These are phyloP conservation scores for Scleroderma citrinum DNA, from an alignment of 768 basidiomycete genomes.

Conservation along the genomic window DNA sequence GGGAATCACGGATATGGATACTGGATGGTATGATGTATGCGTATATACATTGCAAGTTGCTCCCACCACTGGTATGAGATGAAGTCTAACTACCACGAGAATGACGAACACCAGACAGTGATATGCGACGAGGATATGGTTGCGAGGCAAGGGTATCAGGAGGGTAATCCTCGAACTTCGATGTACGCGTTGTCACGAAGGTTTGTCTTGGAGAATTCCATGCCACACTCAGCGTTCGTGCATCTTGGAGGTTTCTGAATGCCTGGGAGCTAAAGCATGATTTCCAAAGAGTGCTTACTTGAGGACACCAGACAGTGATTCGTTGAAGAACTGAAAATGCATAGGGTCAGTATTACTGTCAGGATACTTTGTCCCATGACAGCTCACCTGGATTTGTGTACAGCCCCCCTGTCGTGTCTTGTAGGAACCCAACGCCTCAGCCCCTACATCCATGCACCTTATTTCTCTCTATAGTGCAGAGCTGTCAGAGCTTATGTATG, in stretches of 20 bases:
- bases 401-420: slow-evolving; percentile 36
- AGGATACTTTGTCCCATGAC: background rate
- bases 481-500: slow-evolving; percentile 7
- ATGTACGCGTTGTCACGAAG: slow-evolving; percentile 37
- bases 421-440: slow-evolving; percentile 35
- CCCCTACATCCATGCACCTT: slow-evolving; percentile 38
- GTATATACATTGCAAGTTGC: slow-evolving; percentile 26
- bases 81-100: slow-evolving; percentile 10
- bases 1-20: slow-evolving; percentile 14
- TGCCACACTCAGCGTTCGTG: slow-evolving; percentile 36
- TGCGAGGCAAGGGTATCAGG: slow-evolving; percentile 13
- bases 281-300: slow-evolving; percentile 23
- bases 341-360: background rate
- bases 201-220: slow-evolving; percentile 36
- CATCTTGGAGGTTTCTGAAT: slow-evolving; percentile 18
- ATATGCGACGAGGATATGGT: slow-evolving; percentile 1
- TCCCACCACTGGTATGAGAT: slow-evolving; percentile 4
- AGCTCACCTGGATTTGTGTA: slow-evolving; percentile 36
- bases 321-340: slow-evolving; percentile 34
- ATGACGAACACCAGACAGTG: background rate
- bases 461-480: slow-evolving; percentile 31
- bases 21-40: slow-evolving; percentile 17
- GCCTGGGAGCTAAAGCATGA: background rate
- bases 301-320: slow-evolving; percentile 29
- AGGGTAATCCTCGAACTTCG: slow-evolving; percentile 34